Percentiles rank a stretch among this genome's conserved stretches.
Evolutionary conservation across 1,139 yeast species (phyloP).

Genomic region (Taphrina confusa): DNA sequence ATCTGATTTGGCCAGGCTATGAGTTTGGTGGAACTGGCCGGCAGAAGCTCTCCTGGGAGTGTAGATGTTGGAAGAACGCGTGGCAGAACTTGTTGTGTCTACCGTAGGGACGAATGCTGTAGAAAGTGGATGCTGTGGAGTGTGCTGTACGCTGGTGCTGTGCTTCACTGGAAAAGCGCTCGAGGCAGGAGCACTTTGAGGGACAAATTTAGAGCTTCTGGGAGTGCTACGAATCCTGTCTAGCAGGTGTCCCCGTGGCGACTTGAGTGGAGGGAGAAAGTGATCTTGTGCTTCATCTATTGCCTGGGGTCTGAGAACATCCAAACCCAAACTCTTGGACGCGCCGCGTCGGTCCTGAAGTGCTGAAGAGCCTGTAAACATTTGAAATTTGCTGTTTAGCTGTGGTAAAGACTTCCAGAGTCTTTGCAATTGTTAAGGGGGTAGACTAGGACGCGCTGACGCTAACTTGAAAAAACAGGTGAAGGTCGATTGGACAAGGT

Average conservation of each 20-base stretch:
- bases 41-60: not conserved
- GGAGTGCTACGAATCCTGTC: conserved; percentile 23
- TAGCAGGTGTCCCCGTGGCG: conserved; percentile 24
- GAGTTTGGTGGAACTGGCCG: not conserved
- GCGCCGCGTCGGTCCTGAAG: conserved; percentile 17
- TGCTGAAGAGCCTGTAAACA: not conserved
- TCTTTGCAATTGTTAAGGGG: not conserved
- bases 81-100: not conserved
- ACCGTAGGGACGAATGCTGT: not conserved
- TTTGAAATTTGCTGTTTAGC: not conserved
- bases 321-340: not conserved
- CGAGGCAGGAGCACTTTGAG: not conserved
- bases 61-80: not conserved
- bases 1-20: not conserved
- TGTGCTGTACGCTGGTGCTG: not conserved
- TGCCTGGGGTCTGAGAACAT: not conserved
- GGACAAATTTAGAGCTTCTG: conserved; percentile 1
- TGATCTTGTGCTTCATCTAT: not conserved
- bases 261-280: conserved; percentile 1
- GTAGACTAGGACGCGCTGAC: not conserved
- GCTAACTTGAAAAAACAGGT: too few species aligned
- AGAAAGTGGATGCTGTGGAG: not conserved
- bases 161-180: not conserved
- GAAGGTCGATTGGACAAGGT: not conserved
- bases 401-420: conserved; percentile 3